Evolutionary conservation across 2,329 filamentous ascomycete species (phyloP).

Genomic region (Sporothrix humicola): DNA sequence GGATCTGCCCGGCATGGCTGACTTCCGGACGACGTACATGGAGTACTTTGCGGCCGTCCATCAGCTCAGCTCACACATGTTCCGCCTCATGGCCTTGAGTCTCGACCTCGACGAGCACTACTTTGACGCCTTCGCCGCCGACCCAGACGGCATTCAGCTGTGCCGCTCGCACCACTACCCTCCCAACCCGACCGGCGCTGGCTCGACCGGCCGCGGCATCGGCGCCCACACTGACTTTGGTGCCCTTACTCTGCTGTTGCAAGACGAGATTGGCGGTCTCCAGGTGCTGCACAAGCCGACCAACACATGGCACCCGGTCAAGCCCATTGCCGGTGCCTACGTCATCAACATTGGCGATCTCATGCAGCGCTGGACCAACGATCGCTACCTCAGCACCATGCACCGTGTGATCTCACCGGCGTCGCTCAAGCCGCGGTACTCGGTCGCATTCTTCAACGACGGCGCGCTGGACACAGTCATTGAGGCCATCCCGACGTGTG

Average conservation of each 20-base stretch:
- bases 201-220: conserved; percentile 43
- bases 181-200: conserved; percentile 37
- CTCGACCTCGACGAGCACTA: conserved; percentile 50
- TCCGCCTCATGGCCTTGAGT: conserved; percentile 47
- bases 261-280: conserved; percentile 56
- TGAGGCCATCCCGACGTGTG: conserved; percentile 46
- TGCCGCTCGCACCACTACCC: conserved; percentile 45
- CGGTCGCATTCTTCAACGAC: conserved; percentile 61
- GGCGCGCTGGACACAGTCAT: conserved; percentile 46
- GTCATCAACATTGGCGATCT: conserved; percentile 59
- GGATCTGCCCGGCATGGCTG: conserved; percentile 20
- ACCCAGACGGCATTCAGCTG: conserved; percentile 29
- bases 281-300: conserved; percentile 55
- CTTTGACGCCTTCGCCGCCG: conserved; percentile 42
- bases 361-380: conserved; percentile 58
- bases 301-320: conserved; percentile 52
- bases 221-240: conserved; percentile 62
- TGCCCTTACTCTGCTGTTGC: conserved; percentile 59
- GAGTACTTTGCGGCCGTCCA: conserved; percentile 33
- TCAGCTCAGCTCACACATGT: conserved; percentile 29
- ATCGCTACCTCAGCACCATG: conserved; percentile 58
- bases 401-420: conserved; percentile 61
- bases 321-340: conserved; percentile 52
- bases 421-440: conserved; percentile 57
- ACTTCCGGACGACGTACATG: conserved; percentile 28